Conservation (phyloP, 139 green algal genomes). For the Limnomonas spitsbergensis region DNA sequence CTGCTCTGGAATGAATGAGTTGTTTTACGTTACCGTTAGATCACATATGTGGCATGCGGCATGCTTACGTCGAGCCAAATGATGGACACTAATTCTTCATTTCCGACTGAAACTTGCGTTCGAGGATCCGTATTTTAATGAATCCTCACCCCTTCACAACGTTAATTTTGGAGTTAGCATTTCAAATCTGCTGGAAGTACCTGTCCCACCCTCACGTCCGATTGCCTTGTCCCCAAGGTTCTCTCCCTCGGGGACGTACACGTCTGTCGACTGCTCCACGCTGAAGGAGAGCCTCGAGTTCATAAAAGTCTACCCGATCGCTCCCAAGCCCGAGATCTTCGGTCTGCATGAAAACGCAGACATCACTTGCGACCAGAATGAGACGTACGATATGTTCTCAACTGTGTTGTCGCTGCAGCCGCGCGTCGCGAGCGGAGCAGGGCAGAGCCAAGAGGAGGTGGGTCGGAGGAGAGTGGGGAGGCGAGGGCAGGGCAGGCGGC, state of each 20-base stretch:
- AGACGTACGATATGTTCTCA: slow-evolving; percentile 74
- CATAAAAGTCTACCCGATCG: slow-evolving; percentile 58
- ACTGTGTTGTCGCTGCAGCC: slow-evolving; percentile 78
- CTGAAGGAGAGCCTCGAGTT: slow-evolving; percentile 47
- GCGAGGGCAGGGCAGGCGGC: neutral
- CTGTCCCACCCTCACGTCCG: too few relatives aligned
- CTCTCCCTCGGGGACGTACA: slow-evolving; percentile 49
- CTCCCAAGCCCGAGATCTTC: slow-evolving; percentile 65
- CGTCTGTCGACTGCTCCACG: slow-evolving; percentile 23
- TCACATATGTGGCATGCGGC: too few relatives aligned
- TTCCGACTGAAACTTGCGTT: too few relatives aligned
- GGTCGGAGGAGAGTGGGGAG: neutral
- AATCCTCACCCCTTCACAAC: too few relatives aligned
- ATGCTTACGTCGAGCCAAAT: too few relatives aligned
- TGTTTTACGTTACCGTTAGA: too few relatives aligned
- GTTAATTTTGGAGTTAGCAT: too few relatives aligned
- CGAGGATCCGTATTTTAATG: too few relatives aligned
- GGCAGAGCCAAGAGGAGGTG: slow-evolving; percentile 48
- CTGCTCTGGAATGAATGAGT: too few relatives aligned
- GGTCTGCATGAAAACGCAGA: slow-evolving; percentile 77
- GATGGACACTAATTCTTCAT: too few relatives aligned
- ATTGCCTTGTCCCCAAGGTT: too few relatives aligned
- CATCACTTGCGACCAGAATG: slow-evolving; percentile 76
- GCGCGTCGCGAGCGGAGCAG: slow-evolving; percentile 39
- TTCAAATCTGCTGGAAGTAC: too few relatives aligned